Evolutionary conservation across 139 green algal species (phyloP).

Genomic region (Chlamydomonas incerta): DNA sequence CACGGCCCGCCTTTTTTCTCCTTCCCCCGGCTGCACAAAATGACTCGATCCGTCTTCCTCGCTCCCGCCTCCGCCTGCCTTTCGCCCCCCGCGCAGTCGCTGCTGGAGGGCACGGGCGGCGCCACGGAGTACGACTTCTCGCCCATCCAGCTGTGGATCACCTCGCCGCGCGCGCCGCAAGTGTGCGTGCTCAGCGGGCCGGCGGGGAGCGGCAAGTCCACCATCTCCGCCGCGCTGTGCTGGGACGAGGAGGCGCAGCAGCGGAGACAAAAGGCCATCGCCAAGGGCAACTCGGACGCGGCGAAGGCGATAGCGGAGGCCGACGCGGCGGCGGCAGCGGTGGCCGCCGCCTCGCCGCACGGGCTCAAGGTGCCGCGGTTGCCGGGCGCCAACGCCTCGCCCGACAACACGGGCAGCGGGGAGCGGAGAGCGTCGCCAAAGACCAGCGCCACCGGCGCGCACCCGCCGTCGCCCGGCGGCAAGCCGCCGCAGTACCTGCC

Average conservation of each 20-base stretch:
- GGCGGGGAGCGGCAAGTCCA: constrained; percentile 32
- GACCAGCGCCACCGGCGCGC: too few species aligned
- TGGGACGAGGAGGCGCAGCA: constrained; percentile 30
- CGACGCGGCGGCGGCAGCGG: too few species aligned
- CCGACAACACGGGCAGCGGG: too few species aligned
- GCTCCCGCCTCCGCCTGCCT: too few species aligned
- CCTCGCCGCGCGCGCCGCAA: constrained; percentile 27
- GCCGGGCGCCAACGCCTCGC: too few species aligned
- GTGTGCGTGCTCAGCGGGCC: constrained; percentile 39
- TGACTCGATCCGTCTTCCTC: too few species aligned
- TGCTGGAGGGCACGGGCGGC: constrained; percentile 34
- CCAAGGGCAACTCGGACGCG: not conserved
- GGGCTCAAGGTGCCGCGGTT: not conserved
- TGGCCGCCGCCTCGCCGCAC: not conserved
- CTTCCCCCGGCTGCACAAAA: too few species aligned
- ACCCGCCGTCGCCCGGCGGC: too few species aligned
- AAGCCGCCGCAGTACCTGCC: not conserved
- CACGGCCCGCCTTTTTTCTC: too few species aligned
- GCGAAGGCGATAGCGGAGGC: too few species aligned
- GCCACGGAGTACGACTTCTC: constrained; percentile 43
- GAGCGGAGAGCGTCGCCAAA: too few species aligned
- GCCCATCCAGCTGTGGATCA: constrained; percentile 43
- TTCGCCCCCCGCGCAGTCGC: not conserved
- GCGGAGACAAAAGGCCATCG: constrained; percentile 13
- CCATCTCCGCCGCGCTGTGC: constrained; percentile 32